A percentile compares a stretch with the other conserved stretches of the same genome.
Evolutionary conservation across 495 filamentous ascomycete genomes (phyloP).

Genomic region (Diplogelasinospora grovesii): DNA sequence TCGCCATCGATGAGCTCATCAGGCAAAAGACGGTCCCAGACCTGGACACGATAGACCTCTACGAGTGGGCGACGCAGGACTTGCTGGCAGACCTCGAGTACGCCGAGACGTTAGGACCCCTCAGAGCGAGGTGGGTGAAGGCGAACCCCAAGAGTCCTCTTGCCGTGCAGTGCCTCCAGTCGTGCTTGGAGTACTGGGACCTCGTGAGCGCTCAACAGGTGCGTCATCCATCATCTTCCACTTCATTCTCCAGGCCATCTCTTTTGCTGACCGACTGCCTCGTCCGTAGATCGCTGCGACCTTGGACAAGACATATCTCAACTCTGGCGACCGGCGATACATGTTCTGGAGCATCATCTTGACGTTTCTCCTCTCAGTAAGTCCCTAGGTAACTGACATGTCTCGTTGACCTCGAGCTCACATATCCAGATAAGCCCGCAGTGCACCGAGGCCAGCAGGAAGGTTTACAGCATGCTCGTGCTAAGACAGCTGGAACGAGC

Average conservation of each 20-base stretch:
- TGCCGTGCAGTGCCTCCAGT: slow-evolving; percentile 31
- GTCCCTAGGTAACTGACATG: slow-evolving; percentile 6
- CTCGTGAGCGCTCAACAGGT: slow-evolving; percentile 45
- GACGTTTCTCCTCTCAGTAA: slow-evolving; percentile 39
- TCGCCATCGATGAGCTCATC: slow-evolving; percentile 30
- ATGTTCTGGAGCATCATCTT: slow-evolving; percentile 40
- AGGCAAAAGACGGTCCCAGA: slow-evolving; percentile 32
- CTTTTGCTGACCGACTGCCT: neutral
- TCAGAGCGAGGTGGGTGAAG: slow-evolving; percentile 37
- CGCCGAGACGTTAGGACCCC: slow-evolving; percentile 33
- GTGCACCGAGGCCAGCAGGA: slow-evolving; percentile 28
- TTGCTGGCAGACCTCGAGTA: slow-evolving; percentile 25
- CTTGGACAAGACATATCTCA: slow-evolving; percentile 34
- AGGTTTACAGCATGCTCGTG: slow-evolving; percentile 35
- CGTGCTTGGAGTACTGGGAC: slow-evolving; percentile 40
- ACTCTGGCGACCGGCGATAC: slow-evolving; percentile 28
- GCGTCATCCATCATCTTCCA: neutral
- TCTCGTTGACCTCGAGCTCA: slow-evolving; percentile 14
- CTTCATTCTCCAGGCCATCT: neutral
- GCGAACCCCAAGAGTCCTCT: slow-evolving; percentile 32
- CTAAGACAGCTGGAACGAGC: slow-evolving; percentile 37
- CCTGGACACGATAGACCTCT: slow-evolving; percentile 35
- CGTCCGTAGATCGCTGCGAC: slow-evolving; percentile 34
- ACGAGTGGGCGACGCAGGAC: slow-evolving; percentile 32
- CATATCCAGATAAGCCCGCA: slow-evolving; percentile 27